Evolutionary conservation across 768 basidiomycete species (phyloP).

Genomic region (Porphyrellus cyaneotinctus): DNA sequence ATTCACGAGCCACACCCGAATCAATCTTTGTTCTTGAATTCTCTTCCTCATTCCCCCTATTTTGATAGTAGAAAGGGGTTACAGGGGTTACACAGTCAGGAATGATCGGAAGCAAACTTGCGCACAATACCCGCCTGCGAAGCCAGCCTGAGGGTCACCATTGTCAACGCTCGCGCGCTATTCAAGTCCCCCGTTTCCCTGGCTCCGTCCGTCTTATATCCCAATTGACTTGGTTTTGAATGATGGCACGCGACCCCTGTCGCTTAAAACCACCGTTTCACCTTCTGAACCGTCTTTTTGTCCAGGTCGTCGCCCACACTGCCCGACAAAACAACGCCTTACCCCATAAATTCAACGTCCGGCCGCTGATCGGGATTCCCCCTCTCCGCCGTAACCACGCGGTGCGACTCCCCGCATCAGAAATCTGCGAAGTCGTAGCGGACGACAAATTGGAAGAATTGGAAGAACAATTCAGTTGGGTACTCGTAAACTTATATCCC

Average conservation of each 20-base stretch:
- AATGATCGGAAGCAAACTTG: not conserved
- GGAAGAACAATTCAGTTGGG: conserved; percentile 5
- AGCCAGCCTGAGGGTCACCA: not conserved
- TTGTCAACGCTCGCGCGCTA: not conserved
- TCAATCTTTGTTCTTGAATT: not conserved
- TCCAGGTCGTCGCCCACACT: not conserved
- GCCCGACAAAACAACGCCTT: not conserved
- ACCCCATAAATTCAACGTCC: not conserved
- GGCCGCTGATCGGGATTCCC: conserved; percentile 5
- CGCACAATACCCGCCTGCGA: not conserved
- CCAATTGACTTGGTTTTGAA: not conserved
- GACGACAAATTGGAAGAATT: conserved; percentile 7
- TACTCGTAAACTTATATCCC: conserved; percentile 68
- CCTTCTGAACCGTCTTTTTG: not conserved
- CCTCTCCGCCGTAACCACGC: conserved; percentile 3
- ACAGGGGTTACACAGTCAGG: not conserved
- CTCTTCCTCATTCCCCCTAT: not conserved
- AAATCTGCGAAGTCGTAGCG: conserved; percentile 13
- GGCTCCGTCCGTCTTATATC: not conserved
- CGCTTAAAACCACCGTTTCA: not conserved
- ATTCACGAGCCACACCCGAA: not conserved
- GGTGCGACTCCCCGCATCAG: conserved; percentile 12
- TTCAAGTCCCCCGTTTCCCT: not conserved
- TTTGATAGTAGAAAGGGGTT: not conserved
- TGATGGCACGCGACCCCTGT: not conserved